Percentiles rank a stretch among this genome's conserved stretches.
These are phyloP conservation scores for Pyrenophora seminiperda DNA, from an alignment of 2,329 filamentous ascomycete species.

Conservation along the genomic window DNA sequence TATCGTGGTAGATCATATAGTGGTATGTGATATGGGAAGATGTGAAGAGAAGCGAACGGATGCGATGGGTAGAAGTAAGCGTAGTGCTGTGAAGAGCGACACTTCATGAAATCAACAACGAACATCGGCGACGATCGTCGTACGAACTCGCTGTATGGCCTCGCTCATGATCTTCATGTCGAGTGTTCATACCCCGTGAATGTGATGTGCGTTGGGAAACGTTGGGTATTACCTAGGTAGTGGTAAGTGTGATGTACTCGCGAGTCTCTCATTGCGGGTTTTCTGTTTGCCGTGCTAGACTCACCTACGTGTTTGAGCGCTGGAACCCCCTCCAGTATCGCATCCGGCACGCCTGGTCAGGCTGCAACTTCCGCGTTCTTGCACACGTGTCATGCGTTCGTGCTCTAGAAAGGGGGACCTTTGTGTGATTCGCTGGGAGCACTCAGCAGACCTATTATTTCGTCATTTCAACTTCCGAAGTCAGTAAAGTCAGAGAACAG, in stretches of 20 bases:
- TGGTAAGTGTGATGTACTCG: too few species aligned
- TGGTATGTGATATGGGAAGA: neutral
- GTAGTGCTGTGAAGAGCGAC: conserved; percentile 12
- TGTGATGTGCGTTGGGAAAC: conserved; percentile 32
- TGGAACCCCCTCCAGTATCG: neutral
- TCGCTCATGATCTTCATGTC: conserved; percentile 2
- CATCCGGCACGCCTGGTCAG: too few species aligned
- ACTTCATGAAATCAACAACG: conserved; percentile 10
- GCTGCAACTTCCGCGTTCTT: too few species aligned
- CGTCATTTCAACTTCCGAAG: neutral
- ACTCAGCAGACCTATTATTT: neutral
- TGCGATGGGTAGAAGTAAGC: conserved; percentile 1
- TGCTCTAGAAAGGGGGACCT: neutral
- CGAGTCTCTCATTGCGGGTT: neutral
- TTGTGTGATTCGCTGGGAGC: neutral
- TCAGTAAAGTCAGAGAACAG: neutral
- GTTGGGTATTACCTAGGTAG: conserved; percentile 7
- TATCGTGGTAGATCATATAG: neutral
- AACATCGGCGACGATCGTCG: conserved; percentile 8
- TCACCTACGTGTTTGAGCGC: conserved; percentile 2
- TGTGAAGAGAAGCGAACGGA: conserved; percentile 15
- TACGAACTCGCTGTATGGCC: conserved; percentile 3
- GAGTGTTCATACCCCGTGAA: conserved; percentile 37
- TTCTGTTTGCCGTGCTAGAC: conserved; percentile 2
- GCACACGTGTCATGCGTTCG: too few species aligned